Conservation (phyloP, 2,329 filamentous ascomycete species). For the Arthrobotrys megalospora region DNA sequence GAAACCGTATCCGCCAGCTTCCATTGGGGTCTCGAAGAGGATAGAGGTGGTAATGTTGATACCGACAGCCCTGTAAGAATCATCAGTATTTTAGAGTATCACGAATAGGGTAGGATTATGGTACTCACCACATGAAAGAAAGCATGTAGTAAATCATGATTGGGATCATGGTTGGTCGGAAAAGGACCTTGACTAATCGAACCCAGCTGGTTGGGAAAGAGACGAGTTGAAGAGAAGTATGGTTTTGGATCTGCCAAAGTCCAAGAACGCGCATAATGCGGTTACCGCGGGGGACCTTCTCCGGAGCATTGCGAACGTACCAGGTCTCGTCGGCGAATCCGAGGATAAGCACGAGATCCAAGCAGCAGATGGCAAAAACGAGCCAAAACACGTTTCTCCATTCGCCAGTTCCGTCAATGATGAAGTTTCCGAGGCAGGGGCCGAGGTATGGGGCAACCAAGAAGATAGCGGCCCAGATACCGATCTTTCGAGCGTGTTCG, state of each 20-base stretch:
- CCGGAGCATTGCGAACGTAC: conserved; percentile 69
- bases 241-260: conserved; percentile 66
- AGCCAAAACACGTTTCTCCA: conserved; percentile 72
- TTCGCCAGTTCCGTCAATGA: conserved; percentile 68
- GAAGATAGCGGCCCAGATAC: conserved; percentile 68
- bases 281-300: conserved; percentile 66
- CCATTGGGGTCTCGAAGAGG: conserved; percentile 61
- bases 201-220: conserved; percentile 61
- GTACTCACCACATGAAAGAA: conserved; percentile 62
- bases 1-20: conserved; percentile 63
- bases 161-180: conserved; percentile 61
- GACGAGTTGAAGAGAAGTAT: conserved; percentile 65
- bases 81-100: conserved; percentile 4
- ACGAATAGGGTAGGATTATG: background rate
- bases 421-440: conserved; percentile 69
- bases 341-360: conserved; percentile 67
- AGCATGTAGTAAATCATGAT: conserved; percentile 62
- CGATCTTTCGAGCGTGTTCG: conserved; percentile 71
- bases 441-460: conserved; percentile 66
- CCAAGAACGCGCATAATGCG: conserved; percentile 63
- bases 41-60: conserved; percentile 64
- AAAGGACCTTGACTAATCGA: conserved; percentile 62
- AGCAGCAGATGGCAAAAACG: conserved; percentile 67
- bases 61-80: conserved; percentile 61
- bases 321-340: conserved; percentile 71